Evolutionary conservation across 176 grass and related monocot species (phyloP).

Genomic region (Olyra latifolia): DNA sequence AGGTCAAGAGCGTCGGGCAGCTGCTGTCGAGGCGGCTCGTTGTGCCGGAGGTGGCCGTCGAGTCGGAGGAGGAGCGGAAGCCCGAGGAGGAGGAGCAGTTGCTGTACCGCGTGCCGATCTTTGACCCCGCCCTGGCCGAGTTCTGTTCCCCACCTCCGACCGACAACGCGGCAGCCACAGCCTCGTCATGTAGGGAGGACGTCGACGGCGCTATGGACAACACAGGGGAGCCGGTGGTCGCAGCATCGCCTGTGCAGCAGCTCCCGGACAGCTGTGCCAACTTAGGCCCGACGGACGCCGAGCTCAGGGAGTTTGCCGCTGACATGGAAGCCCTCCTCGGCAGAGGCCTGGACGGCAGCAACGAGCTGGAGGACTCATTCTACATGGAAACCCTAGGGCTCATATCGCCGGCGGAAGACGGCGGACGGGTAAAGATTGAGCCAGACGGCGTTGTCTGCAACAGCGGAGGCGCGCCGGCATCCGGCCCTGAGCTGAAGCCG

Average conservation of each 20-base stretch:
- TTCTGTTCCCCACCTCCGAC: slow-evolving; percentile 56
- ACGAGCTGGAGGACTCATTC: slow-evolving; percentile 52
- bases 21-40: slow-evolving; percentile 38
- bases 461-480: not conserved
- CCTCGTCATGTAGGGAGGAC: slow-evolving; percentile 10
- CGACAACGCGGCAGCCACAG: slow-evolving; percentile 27
- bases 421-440: slow-evolving; percentile 46
- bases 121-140: slow-evolving; percentile 60
- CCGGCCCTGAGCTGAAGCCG: slow-evolving; percentile 33
- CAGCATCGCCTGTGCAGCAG: slow-evolving; percentile 39
- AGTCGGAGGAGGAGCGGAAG: slow-evolving; percentile 55
- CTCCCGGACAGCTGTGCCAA: slow-evolving; percentile 32
- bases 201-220: slow-evolving; percentile 23
- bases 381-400: slow-evolving; percentile 71
- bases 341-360: slow-evolving; percentile 38
- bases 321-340: slow-evolving; percentile 91
- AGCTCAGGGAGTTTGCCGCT: slow-evolving; percentile 83
- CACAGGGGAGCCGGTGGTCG: not conserved
- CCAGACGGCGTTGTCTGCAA: not conserved
- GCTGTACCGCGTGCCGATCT: slow-evolving; percentile 66
- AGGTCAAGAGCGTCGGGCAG: slow-evolving; percentile 42
- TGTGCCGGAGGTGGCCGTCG: slow-evolving; percentile 50
- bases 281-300: slow-evolving; percentile 66
- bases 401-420: slow-evolving; percentile 27
- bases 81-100: slow-evolving; percentile 54